Base-by-base conservation (phyloP, 306 rosid genomes). In the Alnus rubra region DNA sequence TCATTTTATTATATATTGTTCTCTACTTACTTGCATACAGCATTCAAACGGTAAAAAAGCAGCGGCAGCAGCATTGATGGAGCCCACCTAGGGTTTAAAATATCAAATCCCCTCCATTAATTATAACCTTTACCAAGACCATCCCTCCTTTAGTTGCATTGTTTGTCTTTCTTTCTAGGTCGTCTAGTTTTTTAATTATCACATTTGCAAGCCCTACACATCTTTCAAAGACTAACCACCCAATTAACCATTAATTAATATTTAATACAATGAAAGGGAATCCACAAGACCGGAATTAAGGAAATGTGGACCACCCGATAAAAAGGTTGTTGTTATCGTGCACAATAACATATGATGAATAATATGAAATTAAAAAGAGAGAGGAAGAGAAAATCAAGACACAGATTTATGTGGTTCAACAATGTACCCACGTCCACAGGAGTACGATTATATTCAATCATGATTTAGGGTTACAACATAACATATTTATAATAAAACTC, bases 231-330 rank as follows among this genome's bases (percentile, higher is more conserved):
- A 76, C 83, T 71, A 64, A 6, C 10, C 63, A 79, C 48, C 64
- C 44, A 73, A 55, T 53, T 71, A 84, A 79, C 52, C 50, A 59
- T n/a, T 35, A 71, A 28, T 78, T 23, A 23, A 23, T 23, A 23
- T 23, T n/a, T 31, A 52, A 30, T 80, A 71, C 80, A 71, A 84
- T 81, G 71, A 47, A 71, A 69, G 18, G 73, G 85, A 81, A 84
- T 78, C 84, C 86, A 64, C 45, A 53, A 86, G 77, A 83, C 85
- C 76, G 60, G 82, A 81, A 79, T 71, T 70, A 77, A 69, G 78
- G 86, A 84, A 76, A 78, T 59, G 48, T 55, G 86, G 84, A 81
- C 85, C 81, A 76, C 85, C 74, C 28, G 69, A 81, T 75, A 68
- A 79, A 84, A 87, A 42, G 45, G 1, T 47, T 7, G 1, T 47